Evolutionary conservation across 2,329 filamentous ascomycete genomes (phyloP).

Genomic region (Diaporthe vexans): DNA sequence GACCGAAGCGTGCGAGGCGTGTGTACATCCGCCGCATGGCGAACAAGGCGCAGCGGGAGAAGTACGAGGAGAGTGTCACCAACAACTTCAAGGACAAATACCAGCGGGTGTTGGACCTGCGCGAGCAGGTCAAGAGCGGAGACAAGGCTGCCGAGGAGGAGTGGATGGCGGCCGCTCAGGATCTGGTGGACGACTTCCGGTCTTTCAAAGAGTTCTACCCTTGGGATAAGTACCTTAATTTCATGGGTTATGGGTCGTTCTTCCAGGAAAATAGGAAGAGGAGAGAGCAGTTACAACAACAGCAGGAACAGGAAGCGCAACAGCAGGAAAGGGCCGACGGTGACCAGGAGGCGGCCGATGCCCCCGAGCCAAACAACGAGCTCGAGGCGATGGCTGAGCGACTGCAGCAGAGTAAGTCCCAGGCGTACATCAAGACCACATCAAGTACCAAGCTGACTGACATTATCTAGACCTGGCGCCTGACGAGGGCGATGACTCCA

Average conservation of each 20-base stretch:
- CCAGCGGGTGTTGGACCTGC: conserved; percentile 59
- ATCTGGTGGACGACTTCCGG: conserved; percentile 74
- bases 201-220: conserved; percentile 75
- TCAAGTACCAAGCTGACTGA: conserved; percentile 9
- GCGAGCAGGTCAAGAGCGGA: conserved; percentile 57
- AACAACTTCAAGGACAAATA: conserved; percentile 54
- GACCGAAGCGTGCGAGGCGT: conserved; percentile 37
- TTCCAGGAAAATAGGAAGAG: conserved; percentile 53
- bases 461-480: conserved; percentile 51
- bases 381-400: conserved; percentile 70
- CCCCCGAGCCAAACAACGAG: conserved; percentile 54
- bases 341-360: conserved; percentile 21
- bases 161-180: conserved; percentile 72
- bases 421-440: not conserved
- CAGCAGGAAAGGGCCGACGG: conserved; percentile 40
- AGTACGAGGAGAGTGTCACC: conserved; percentile 48
- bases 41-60: conserved; percentile 45
- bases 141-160: conserved; percentile 58
- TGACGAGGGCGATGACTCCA: conserved; percentile 49
- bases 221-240: conserved; percentile 75
- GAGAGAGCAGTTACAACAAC: conserved; percentile 12
- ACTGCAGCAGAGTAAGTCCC: conserved; percentile 65
- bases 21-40: conserved; percentile 45
- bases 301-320: conserved; percentile 31
- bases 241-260: conserved; percentile 60